Base-by-base conservation (phyloP, 768 basidiomycete species). In the Stropharia rugosoannulata region DNA sequence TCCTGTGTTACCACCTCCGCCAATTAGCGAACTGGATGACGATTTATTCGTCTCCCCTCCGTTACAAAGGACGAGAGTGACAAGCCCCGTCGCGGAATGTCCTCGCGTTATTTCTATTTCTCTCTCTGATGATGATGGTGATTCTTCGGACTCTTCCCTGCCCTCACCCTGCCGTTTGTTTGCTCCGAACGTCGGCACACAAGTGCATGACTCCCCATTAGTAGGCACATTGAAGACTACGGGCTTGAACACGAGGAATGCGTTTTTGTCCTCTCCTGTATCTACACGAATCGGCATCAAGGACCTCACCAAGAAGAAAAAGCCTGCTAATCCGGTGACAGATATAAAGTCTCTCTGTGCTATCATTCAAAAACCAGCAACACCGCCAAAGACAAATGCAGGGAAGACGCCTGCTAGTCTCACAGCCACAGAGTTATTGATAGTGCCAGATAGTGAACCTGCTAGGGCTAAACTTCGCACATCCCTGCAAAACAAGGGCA, bases 221-320 rank as follows among this genome's bases (percentile, higher is more conserved):
- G 15, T 22, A 11, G 22, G 25, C 3, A 48, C 39, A 40, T 19
- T 22, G 10, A 48, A 41, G 45, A 9, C 45, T 1, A 22, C 37
- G 10, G 32, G 19, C 6, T 22, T 36, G 2, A n/a, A 25, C 3
- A 11, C 18, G 16, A 36, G 40, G 27, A n/a, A 40, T 18, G 46
- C 7, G 13, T 15, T 32, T 37, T 27, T 44, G 4, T 43, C 32
- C 9, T 50, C 55, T 1, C 54, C 48, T 2, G 39, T 44, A 1
- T 46, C 49, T 13, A 51, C 51, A 16, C 51, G 57, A 42, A 12
- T 51, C 22, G 57, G 53, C 13, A 48, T 62, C 49, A 56, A 55
- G n/a, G 62, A 61, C 38, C 62, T 63, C n/a, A 62, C 62, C 8
- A 64, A 56, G 46, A 64, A 59, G 39, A 60, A n/a, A n/a, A n/a